These are phyloP conservation scores for Cordyceps pruinosa DNA, from an alignment of 2,329 filamentous ascomycete genomes.

Conservation along the genomic window DNA sequence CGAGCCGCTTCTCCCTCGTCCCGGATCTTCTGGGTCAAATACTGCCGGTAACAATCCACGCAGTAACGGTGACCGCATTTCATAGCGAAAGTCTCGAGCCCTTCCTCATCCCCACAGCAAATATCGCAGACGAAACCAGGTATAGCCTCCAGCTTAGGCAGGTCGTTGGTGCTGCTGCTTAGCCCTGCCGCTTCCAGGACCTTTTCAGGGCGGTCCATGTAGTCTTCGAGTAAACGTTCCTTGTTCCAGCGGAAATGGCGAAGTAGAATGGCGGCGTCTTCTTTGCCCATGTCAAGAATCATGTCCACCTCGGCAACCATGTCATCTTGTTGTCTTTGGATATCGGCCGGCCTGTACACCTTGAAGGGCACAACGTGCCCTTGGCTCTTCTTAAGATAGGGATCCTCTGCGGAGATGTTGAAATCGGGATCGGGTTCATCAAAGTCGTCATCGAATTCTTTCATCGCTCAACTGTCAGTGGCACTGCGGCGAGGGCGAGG, in stretches of 20 bases:
- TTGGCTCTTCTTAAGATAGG: constrained; percentile 63
- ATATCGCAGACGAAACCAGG: constrained; percentile 87
- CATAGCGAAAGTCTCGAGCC: constrained; percentile 80
- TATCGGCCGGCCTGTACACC: constrained; percentile 72
- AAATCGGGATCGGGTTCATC: constrained; percentile 51
- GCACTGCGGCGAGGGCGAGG: neutral
- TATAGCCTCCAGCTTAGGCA: constrained; percentile 63
- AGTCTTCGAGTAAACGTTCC: constrained; percentile 86
- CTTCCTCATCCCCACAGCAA: constrained; percentile 81
- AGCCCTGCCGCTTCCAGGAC: constrained; percentile 81
- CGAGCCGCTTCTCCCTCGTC: constrained; percentile 92
- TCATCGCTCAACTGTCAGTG: neutral
- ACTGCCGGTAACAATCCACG: constrained; percentile 85
- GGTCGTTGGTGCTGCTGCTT: constrained; percentile 52
- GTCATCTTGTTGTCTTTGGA: constrained; percentile 75
- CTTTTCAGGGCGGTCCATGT: constrained; percentile 82
- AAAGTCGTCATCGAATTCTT: constrained; percentile 55
- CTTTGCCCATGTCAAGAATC: constrained; percentile 81
- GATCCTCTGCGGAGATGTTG: constrained; percentile 48
- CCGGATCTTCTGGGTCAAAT: constrained; percentile 85
- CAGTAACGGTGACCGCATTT: constrained; percentile 94
- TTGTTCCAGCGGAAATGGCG: constrained; percentile 94
- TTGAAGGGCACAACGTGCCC: constrained; percentile 80
- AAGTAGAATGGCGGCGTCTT: constrained; percentile 84
- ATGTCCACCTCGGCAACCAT: constrained; percentile 86